Evolutionary conservation across 139 green algal genomes (phyloP).

Genomic region (Zygnema cylindricum): DNA sequence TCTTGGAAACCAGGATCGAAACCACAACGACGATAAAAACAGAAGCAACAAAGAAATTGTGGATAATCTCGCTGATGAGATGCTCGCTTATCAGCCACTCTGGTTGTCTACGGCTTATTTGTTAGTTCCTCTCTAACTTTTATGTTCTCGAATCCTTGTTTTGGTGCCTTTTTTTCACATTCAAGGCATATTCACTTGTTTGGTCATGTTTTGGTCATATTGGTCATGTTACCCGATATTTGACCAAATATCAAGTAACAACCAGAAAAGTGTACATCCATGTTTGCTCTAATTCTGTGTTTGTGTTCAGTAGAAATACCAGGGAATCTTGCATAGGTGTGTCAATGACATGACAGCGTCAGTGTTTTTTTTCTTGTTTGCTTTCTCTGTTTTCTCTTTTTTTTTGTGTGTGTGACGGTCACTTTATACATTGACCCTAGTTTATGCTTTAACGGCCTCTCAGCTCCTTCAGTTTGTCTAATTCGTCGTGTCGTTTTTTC

Average conservation of each 20-base stretch:
- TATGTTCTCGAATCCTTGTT: slow-evolving; percentile 9
- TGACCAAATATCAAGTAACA: too few relatives aligned
- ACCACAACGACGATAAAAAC: neutral
- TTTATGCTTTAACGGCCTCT: too few relatives aligned
- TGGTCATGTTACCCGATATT: too few relatives aligned
- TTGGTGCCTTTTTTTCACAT: neutral
- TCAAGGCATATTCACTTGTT: too few relatives aligned
- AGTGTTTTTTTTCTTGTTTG: neutral
- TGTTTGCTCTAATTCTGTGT: too few relatives aligned
- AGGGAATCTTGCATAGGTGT: too few relatives aligned
- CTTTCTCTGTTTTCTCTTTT: neutral
- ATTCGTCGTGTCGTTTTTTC: neutral
- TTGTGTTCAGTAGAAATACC: too few relatives aligned
- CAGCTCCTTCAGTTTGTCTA: neutral
- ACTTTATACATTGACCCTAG: too few relatives aligned
- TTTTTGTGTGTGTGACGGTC: neutral
- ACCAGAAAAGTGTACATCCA: too few relatives aligned
- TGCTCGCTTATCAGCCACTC: slow-evolving; percentile 28
- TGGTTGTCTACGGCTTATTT: slow-evolving; percentile 43
- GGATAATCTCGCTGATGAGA: slow-evolving; percentile 21
- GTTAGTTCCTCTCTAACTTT: slow-evolving; percentile 5
- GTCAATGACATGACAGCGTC: too few relatives aligned
- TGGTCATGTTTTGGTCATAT: too few relatives aligned
- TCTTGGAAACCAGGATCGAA: neutral
- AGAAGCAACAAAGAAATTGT: slow-evolving; percentile 9